These are phyloP conservation scores for Collybiopsis luxurians DNA, from an alignment of 768 basidiomycete species.

Conservation along the genomic window DNA sequence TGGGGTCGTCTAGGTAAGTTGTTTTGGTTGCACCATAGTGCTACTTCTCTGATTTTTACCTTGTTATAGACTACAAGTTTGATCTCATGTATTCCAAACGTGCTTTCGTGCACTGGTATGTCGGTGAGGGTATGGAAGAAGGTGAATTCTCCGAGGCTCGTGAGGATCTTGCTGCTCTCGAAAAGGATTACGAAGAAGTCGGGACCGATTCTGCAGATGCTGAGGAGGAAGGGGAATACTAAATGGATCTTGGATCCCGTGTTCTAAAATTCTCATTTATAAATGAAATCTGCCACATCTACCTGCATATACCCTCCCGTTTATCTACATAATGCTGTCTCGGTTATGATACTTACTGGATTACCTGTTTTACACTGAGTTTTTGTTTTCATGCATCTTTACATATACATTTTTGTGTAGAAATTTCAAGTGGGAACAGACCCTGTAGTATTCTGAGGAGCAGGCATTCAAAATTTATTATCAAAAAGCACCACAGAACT, in stretches of 20 bases:
- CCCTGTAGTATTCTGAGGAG: too few species aligned
- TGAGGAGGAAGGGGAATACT: constrained; percentile 40
- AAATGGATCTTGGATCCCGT: background rate
- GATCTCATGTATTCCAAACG: constrained; percentile 97
- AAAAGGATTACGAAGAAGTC: constrained; percentile 94
- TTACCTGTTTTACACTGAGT: background rate
- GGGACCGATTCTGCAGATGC: constrained; percentile 49
- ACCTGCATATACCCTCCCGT: constrained; percentile 1
- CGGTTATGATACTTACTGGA: background rate
- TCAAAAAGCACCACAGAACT: too few species aligned
- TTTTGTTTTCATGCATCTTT: background rate
- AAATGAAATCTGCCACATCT: background rate
- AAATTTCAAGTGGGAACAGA: too few species aligned
- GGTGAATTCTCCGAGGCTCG: constrained; percentile 99
- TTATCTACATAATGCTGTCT: background rate
- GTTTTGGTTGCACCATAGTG: background rate
- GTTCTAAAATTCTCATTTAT: background rate
- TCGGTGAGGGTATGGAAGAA: constrained; percentile 79
- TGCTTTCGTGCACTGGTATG: constrained; percentile 67
- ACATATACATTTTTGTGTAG: background rate
- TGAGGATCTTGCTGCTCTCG: constrained; percentile 99
- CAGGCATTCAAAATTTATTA: too few species aligned
- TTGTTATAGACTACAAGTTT: constrained; percentile 84
- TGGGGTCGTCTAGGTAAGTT: constrained; percentile 80
- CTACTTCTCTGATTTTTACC: background rate